Evolutionary conservation across 352 stramenopile species (phyloP), one percentile per base, ranked within the genome.

Genomic region (Labyrinthula sp.): DNA sequence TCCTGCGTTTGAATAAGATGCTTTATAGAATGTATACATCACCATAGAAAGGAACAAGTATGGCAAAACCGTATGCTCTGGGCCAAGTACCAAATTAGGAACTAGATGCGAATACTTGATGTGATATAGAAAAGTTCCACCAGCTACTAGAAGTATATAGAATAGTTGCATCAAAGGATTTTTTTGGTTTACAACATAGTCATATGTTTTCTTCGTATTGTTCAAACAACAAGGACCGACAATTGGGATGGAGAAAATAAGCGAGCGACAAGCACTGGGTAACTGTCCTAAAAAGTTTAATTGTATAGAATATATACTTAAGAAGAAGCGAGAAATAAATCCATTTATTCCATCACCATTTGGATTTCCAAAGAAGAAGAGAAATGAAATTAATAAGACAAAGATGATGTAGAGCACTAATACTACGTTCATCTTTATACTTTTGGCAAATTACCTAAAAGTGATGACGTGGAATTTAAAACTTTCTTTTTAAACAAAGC

Each of bases 61-160:
- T 3, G 31, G 40, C 20, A 35, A 45, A 25, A 45, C 45, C 35
- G 39, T 25, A 28, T 60, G 54, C 1, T 35, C 30, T 18, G 22
- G 38, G 7, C 38, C 52, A 8, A 60, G 9, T 34, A 62, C 60
- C 9, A 14, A 12, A 29, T 60, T 60, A 1, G 54, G 54, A 56
- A 60, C 41, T 21, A 9, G 17, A 4, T 48, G 54, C 55, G 49
- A 60, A 8, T 9, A 48, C 30, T 45, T 26, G 15, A 62, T 34
- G n/a, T 54, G 22, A 24, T 57, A 56, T 14, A 47, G 21, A 9
- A 38, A 29, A 23, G 54, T 62, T 23, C 54, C 54, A 1, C 48
- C 54, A 10, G 57, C 15, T 5, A 63, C 34, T n/a, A 60, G 40
- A n/a, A 33, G n/a, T 9, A 63, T 21, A 15, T 60, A 60, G 8